A percentile compares a stretch with the other conserved stretches of the same genome.
phyloP scores from a whole-genome alignment of 257 asterid species.

The Henckelia pumila region DNA sequence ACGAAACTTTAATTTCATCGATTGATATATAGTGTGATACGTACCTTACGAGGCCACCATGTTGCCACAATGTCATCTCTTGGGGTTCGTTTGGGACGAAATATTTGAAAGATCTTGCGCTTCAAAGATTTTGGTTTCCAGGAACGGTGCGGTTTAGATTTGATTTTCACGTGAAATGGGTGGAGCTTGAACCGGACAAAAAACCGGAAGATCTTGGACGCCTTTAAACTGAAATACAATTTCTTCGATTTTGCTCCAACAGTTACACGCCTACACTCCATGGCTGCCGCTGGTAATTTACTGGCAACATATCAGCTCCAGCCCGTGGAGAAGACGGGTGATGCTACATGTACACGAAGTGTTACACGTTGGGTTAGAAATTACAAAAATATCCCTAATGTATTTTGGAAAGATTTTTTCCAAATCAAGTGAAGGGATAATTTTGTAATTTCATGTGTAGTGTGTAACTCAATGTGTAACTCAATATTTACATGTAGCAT shows the following conservation, averaged over 20 bases:
- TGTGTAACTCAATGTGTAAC: no score
- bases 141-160: conserved; percentile 24
- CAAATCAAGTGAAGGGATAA: no score
- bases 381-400: no score
- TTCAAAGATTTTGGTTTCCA: conserved; percentile 17
- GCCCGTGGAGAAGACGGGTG: no score
- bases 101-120: conserved; percentile 27
- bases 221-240: conserved; percentile 33
- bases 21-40: neutral
- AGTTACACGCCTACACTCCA: conserved; percentile 45
- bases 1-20: neutral
- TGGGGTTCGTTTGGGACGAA: conserved; percentile 4
- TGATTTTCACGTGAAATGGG: conserved; percentile 21
- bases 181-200: conserved; percentile 33
- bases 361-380: no score
- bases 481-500: no score
- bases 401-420: no score
- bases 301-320: conserved; percentile 27
- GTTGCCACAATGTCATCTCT: conserved; percentile 22
- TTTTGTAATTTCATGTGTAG: no score
- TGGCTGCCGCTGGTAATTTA: conserved; percentile 30
- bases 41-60: conserved; percentile 27
- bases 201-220: conserved; percentile 28
- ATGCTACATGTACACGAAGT: no score
- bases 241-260: conserved; percentile 36